Base-by-base conservation (phyloP, 805 yeast genomes). In the Priceomyces carsonii region DNA sequence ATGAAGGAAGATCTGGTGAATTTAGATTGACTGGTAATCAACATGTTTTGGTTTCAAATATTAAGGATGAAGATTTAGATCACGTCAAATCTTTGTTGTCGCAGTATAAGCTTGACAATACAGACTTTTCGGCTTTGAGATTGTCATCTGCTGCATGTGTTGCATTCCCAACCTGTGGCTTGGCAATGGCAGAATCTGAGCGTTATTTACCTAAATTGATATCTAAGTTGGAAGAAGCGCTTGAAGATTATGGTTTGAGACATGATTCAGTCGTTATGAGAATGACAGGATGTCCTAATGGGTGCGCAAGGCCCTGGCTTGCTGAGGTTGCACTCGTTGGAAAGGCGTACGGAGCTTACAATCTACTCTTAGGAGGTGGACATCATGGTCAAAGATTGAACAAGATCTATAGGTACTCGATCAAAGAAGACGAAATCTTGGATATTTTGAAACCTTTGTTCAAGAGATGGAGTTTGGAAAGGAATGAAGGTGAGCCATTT, bases 231-330 rank as follows among this genome's bases (percentile, higher is more conserved):
- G 98, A 91, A 63, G 77, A 70, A n/a, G 80, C 88, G 14, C 71
- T 91, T 39, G 97, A 91, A 64, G 95, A 89, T 55, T 80, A 81
- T 47, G 98, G 98, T 6, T 75, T 91, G 51, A 84, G 95, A 57
- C 96, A 89, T 53, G 98, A 91, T 63, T 82, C 95, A 6, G 76
- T 91, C 47, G 95, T 89, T 16, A 85, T 91, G 95, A 80, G 98
- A 71, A 90, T 91, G 97, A 91, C 97, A 19, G 98, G 98, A 38
- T 91, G 98, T 75, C 97, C 97, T 36, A 91, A 91, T 61, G 98
- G 98, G 48, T 91, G 98, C 72, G 93, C 98, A 16, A 81, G 98
- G 63, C 98, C 98, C 18, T 91, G 97, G 97, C 68, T 91, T 33
- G 98, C 97, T 4, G 98, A 91, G 62, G 80, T 91, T 39, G 98